Evolutionary conservation across 1,284 basidiomycete genomes (phyloP), one percentile per base, ranked within the genome.

Genomic region (Grifola frondosa): DNA sequence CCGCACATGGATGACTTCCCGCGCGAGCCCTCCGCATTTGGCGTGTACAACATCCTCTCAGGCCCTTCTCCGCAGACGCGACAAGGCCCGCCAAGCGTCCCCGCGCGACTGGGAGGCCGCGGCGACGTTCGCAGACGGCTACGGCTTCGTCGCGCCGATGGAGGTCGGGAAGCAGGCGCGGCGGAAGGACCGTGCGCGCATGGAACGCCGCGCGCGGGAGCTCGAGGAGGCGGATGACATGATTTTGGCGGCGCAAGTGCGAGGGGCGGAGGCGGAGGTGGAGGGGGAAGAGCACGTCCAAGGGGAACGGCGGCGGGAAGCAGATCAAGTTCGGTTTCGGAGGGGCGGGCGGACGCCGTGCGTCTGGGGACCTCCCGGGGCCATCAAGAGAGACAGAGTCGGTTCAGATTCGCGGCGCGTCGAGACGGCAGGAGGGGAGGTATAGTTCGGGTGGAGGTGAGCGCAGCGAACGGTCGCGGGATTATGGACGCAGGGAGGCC

Each of bases 11-110:
- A 65, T 20, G 78, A 79, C 46, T 60, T 68, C 28, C 75, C 81
- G 0, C 61, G 64, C 28, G 81, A 85, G 51, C 74, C 76, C 12
- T 90, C 88, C 3, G 90, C 91, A 2, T 96, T 95, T 63, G 80
- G 88, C 50, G 63, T 68, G 19, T 73, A 80, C 56, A 88, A 88
- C 57, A 72, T 80, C 9, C 71, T 75, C 36, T 72, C 77, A 0
- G 90, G 92, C 0, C 92, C 5, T 95, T 90, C 65, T 79, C 69
- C 31, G 76, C 81, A 51, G 64, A 69, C 21, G 37, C 58, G 15
- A 38, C 61, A 4, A 49, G 53, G 9, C 58, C 53, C 39, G 33
- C 58, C 43, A 36, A 56, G 54, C 42, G 66, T 48, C 56, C 39
- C 45, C 60, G 30, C 44, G 56, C 32, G 44, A 44, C 32, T 65